Conservation (phyloP, 2,329 filamentous ascomycete genomes). For the Aspergillus hiratsukae region DNA sequence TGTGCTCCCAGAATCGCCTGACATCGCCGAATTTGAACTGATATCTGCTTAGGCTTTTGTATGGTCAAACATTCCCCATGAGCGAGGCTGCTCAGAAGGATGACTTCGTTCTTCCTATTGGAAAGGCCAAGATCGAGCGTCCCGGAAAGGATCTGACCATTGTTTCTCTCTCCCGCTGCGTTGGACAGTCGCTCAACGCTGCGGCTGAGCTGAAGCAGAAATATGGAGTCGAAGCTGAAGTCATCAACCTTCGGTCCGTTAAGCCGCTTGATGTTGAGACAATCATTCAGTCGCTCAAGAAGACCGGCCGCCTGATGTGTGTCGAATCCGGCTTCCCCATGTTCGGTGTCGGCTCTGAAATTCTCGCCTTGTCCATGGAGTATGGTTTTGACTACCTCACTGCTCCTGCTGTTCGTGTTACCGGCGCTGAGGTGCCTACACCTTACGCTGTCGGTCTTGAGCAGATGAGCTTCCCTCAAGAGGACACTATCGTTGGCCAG, state of each 20-base stretch:
- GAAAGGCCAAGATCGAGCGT: conserved; percentile 99
- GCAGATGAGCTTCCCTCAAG: conserved; percentile 90
- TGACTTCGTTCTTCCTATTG: conserved; percentile 95
- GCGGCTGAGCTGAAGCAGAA: conserved; percentile 92
- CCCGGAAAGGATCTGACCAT: conserved; percentile 93
- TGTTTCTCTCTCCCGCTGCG: conserved; percentile 89
- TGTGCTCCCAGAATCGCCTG: conserved; percentile 16
- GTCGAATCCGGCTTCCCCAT: conserved; percentile 96
- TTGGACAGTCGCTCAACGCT: conserved; percentile 83
- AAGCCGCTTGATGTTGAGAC: conserved; percentile 95
- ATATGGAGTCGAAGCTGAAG: conserved; percentile 92
- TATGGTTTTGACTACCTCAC: conserved; percentile 98
- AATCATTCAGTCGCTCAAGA: conserved; percentile 97
- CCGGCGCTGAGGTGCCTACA: conserved; percentile 94
- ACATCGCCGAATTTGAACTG: conserved; percentile 15
- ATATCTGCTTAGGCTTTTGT: conserved; percentile 60
- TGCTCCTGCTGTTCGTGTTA: conserved; percentile 87
- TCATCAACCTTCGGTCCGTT: conserved; percentile 95
- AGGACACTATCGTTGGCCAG: conserved; percentile 80
- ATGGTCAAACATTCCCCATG: conserved; percentile 94
- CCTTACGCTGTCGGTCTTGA: conserved; percentile 91
- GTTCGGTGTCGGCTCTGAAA: conserved; percentile 88
- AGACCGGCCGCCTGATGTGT: conserved; percentile 85
- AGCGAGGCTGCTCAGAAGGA: conserved; percentile 92
- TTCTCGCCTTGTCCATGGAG: conserved; percentile 92